Base-by-base conservation (phyloP, 2,329 filamentous ascomycete genomes). In the Endocalyx cinctus region DNA sequence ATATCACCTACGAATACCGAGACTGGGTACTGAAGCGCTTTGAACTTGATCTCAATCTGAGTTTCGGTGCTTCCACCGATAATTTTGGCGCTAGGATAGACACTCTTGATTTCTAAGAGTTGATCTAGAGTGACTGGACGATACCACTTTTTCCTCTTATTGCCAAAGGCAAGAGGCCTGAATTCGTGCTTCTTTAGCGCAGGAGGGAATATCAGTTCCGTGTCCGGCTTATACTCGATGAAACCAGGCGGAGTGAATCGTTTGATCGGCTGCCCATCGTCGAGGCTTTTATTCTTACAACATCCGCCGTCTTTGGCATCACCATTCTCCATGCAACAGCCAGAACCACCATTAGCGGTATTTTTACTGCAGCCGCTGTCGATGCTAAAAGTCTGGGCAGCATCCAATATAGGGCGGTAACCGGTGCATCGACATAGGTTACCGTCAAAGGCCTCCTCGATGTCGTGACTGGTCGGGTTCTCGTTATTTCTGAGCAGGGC, bases 21-120 rank as follows among this genome's bases (percentile, higher is more conserved):
- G 1, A 86, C 79, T 4, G 83, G 82, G 55, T 97, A 97, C 49
- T 88, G 77, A 69, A 95, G 77, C 1, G 83, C 87, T 66, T 97
- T 97, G 74, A 98, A 97, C 62, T 95, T 96, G 64, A 94, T 85
- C 63, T 98, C 92, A 40, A 98, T 97, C 61, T 97, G 92, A 0
- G 90, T 97, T 60, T 98, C 92, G 3, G 89, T 94, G 57, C 88
- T 95, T 41, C 92, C 92, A 31, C 88, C 90, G 41, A 98, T 95
- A 41, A 98, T 79, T 61, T 97, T 98, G 5, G 90, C 87, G 17
- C 82, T 79, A 0, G 90, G 90, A 46, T 87, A 82, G 0, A 76
- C 79, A 49, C 72, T 80, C 67, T 97, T 97, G 64, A 98, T 95
- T 55, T 95, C 84, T 12, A 97, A 72, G 12, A 98, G 69, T 55